A percentile compares a stretch with the other conserved stretches of the same genome.
Evolutionary conservation across 352 stramenopile species (phyloP).

Genomic region (Phytophthora multivora): DNA sequence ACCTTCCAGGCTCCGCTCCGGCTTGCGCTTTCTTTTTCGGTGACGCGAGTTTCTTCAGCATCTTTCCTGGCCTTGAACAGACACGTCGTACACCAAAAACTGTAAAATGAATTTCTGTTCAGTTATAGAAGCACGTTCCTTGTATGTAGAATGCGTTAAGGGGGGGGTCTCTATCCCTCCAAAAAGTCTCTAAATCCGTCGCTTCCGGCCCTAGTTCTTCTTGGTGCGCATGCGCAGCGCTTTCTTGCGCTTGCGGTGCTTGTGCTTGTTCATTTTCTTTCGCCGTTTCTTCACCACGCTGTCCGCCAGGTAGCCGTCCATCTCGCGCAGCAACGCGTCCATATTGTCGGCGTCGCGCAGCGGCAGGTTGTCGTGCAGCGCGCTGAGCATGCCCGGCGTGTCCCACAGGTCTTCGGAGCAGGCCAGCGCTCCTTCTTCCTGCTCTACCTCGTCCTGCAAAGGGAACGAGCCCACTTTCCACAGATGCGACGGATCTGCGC

Average conservation of each 20-base stretch:
- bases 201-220: conserved; percentile 71
- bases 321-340: conserved; percentile 64
- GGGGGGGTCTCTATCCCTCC: conserved; percentile 19
- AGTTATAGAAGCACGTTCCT: background rate
- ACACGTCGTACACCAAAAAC: background rate
- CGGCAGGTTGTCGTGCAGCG: conserved; percentile 61
- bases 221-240: conserved; percentile 88
- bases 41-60: conserved; percentile 62
- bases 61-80: conserved; percentile 2
- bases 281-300: conserved; percentile 90
- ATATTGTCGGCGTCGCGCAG: conserved; percentile 54
- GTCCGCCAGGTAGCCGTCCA: conserved; percentile 82
- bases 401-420: conserved; percentile 76
- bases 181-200: conserved; percentile 2
- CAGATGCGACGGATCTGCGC: conserved; percentile 62
- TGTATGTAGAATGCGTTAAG: background rate
- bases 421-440: conserved; percentile 34
- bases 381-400: conserved; percentile 81
- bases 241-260: conserved; percentile 92
- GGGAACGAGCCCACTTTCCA: conserved; percentile 84
- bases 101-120: too few relatives aligned
- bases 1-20: background rate
- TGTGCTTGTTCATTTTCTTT: conserved; percentile 96
- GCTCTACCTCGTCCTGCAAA: conserved; percentile 32
- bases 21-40: conserved; percentile 21